Evolutionary conservation across 345 rosid genomes (phyloP), one percentile per base, ranked within the genome.

Genomic region (Heritiera littoralis): DNA sequence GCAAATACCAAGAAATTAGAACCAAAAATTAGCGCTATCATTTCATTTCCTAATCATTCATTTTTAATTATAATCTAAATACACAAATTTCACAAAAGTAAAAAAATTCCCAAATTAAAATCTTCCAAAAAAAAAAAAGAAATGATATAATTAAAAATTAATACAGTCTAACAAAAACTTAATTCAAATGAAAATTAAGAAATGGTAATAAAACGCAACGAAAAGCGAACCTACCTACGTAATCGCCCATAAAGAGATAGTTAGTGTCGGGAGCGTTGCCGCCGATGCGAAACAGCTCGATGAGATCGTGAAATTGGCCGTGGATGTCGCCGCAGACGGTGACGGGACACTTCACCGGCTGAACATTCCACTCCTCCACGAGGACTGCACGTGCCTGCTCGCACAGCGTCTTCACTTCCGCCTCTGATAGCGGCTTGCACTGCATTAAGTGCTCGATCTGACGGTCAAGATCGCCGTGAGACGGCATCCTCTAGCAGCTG

Each of bases 371-470:
- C 75, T 88, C 90, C 89, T 88, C 90, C 13, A 86, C 86, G 11
- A 86, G 85, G 71, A 88, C 59, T 52, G 85, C 80, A 46, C 86
- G 75, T 1, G 89, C 90, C 73, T 86, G 86, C 74, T 88, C 89
- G 79, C 90, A 88, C 38, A 88, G 78, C 17, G 78, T 70, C 80
- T 81, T 88, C 60, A 88, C 88, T 79, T 89, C 92, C 66, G 80
- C 82, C 75, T 89, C 92, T 17, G 86, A 72, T 59, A 89, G 74
- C 65, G 92, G 84, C 81, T 89, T 87, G 84, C 90, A 89, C 84
- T 89, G 88, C 91, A 89, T 87, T 77, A 89, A 64, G 74, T 84
- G 89, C 81, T 81, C 88, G 87, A 87, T 89, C 87, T 89, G 90
- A 61, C 83, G 89, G 84, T 87, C 90, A 74, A 89, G 87, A 85